Evolutionary conservation across 1,139 yeast species (phyloP), one percentile per base, ranked within the genome.

Genomic region (Yamadazyma blattariae): DNA sequence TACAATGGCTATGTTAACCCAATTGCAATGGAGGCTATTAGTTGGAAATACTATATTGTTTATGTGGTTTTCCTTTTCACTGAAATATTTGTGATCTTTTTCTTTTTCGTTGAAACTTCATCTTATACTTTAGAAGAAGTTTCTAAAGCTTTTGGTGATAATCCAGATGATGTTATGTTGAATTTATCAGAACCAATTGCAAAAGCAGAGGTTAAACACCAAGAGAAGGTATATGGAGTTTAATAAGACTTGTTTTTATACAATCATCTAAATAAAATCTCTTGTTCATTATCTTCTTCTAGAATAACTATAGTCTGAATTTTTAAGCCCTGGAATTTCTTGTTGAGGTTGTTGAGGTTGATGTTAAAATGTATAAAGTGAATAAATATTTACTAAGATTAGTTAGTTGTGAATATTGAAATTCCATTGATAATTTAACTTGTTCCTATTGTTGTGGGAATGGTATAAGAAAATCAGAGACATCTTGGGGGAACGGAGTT

Each of bases 81-180:
- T 47, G 52, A 51, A 25, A 12, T 30, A 10, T 25, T 25, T 23
- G 22, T 30, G n/a, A 45, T 56, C 25, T 55, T 48, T 46, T 55
- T 56, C 45, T 49, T 48, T 48, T 57, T 54, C 38, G 52, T 55
- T n/a, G 63, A 57, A 37, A 57, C 63, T 13, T 52, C 51, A 24
- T 54, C 55, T 7, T 51, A 50, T 44, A 44, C 52, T 7, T 48
- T 57, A 42, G 62, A 57, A 45, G 63, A 57, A 37, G 46, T 56
- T 28, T 59, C 55, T 33, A 42, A 44, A 25, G 51, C 55, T 25
- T 57, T 56, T 34, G 74, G 71, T 34, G 71, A 60, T 36, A 57
- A 57, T 33, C 40, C 45, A 12, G 38, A 33, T 14, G 35, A 40
- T 20, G 13, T 25, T 20, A 16, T 42, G 10, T 6, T 19, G 5